Evolutionary conservation across 495 filamentous ascomycete genomes (phyloP), one percentile per base, ranked within the genome.

Genomic region (Polyplosphaeria fusca): DNA sequence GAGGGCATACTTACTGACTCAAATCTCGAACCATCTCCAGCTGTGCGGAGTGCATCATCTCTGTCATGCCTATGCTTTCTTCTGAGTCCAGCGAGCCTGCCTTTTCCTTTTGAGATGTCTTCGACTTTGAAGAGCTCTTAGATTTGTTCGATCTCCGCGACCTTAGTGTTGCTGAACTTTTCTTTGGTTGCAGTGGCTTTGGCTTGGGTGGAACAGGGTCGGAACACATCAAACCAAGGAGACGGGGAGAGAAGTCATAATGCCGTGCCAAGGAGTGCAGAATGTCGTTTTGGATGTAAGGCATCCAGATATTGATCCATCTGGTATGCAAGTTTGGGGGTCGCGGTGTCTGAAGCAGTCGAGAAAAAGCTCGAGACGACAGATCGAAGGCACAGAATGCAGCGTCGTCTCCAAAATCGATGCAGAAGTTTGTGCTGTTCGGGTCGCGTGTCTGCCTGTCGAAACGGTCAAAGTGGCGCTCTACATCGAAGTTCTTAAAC

Each of bases 281-380:
- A 1, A 76, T 63, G 0, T 78, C 72, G 30, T 69, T 74, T 56
- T 91, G 85, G 25, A 72, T 65, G 56, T 83, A 79, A 9, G 86
- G 86, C 43, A 76, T 70, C 85, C 86, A 91, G n/a, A 90, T 78
- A 60, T 89, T 86, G 50, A 90, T 88, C 87, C 87, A 91, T 67
- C 86, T 67, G 19, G 67, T 68, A 32, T 71, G 60, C 9, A 70
- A 52, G 18, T 52, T 25, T 11, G 64, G 47, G 2, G 64, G 66
- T 49, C 65, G 58, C 26, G 69, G 53, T 13, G 46, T 52, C 12
- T 54, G 43, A 12, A 77, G 55, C 2, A 76, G 59, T 18, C 46
- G 47, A 7, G 61, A 22, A n/a, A 86, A 52, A 12, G 83, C 75
- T 0, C 67, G 58, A 0, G 65, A 58, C 0, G 71, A 61, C 26